These are phyloP conservation scores for Polysphondylium violaceum DNA, from an alignment of 78 protist species.

Conservation along the genomic window DNA sequence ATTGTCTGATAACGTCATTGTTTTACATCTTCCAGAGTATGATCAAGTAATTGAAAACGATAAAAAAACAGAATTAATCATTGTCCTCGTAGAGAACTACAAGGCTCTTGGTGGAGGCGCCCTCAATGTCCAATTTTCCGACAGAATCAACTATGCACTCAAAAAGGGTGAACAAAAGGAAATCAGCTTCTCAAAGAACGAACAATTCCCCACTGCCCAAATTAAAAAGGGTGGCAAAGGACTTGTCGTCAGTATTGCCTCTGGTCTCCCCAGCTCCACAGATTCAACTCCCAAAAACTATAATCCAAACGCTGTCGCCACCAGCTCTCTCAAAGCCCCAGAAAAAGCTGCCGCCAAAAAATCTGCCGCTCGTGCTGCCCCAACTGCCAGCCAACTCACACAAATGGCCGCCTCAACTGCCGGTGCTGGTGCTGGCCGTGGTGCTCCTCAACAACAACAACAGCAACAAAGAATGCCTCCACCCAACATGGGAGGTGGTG, in stretches of 20 bases:
- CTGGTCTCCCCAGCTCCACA: slow-evolving; percentile 78
- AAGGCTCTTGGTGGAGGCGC: slow-evolving; percentile 50
- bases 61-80: slow-evolving; percentile 81
- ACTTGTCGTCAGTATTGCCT: slow-evolving; percentile 51
- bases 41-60: slow-evolving; percentile 85
- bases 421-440: slow-evolving; percentile 44
- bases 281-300: slow-evolving; percentile 85
- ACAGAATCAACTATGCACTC: slow-evolving; percentile 61
- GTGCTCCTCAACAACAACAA: slow-evolving; percentile 23
- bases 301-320: slow-evolving; percentile 65
- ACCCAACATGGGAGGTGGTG: slow-evolving; percentile 32
- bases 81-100: slow-evolving; percentile 65
- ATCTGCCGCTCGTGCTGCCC: background rate
- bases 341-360: slow-evolving; percentile 34
- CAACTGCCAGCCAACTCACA: background rate
- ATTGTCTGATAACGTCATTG: slow-evolving; percentile 70
- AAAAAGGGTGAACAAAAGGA: slow-evolving; percentile 74
- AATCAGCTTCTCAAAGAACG: slow-evolving; percentile 55
- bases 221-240: slow-evolving; percentile 80
- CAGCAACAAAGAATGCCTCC: slow-evolving; percentile 3
- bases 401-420: background rate
- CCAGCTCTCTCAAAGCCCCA: slow-evolving; percentile 5
- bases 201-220: slow-evolving; percentile 23
- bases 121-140: slow-evolving; percentile 68
- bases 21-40: slow-evolving; percentile 78